These are phyloP conservation scores for Scheffersomyces stipitis DNA, from an alignment of 805 yeast genomes.

Conservation along the genomic window DNA sequence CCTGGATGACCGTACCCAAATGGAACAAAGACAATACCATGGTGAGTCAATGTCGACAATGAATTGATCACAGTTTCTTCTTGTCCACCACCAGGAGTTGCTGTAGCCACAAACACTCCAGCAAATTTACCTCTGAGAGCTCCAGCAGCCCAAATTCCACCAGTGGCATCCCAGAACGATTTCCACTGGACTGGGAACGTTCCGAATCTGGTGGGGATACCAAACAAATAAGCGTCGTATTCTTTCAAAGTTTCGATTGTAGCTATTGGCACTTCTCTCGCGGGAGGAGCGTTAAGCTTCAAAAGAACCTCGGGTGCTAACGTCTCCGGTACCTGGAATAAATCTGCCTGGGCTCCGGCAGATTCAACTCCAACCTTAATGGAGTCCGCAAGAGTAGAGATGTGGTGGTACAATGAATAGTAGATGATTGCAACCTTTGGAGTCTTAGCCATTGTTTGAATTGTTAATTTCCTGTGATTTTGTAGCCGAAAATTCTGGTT, in stretches of 20 bases:
- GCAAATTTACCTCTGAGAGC: conserved; percentile 22
- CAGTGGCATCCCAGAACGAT: conserved; percentile 24
- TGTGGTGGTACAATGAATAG: conserved; percentile 80
- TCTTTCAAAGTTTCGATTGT: conserved; percentile 18
- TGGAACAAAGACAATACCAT: conserved; percentile 25
- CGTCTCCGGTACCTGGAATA: conserved; percentile 77
- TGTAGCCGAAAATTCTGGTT: too few species aligned
- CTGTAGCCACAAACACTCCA: conserved; percentile 24
- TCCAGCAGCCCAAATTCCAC: conserved; percentile 23
- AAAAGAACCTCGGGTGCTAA: conserved; percentile 55
- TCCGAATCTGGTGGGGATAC: conserved; percentile 26
- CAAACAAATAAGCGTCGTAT: conserved; percentile 25
- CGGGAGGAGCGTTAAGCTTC: conserved; percentile 58
- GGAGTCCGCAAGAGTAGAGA: conserved; percentile 63
- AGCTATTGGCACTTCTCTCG: conserved; percentile 22
- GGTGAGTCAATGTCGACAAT: conserved; percentile 24
- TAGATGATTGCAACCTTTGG: conserved; percentile 40
- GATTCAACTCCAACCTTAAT: conserved; percentile 64
- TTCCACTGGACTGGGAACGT: conserved; percentile 23
- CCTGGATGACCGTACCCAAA: conserved; percentile 21
- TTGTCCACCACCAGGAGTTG: conserved; percentile 25
- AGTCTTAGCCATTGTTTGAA: conserved; percentile 9
- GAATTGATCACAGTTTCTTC: conserved; percentile 23
- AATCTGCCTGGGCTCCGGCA: conserved; percentile 66
- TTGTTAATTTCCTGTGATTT: too few species aligned